A percentile compares a stretch with the other conserved stretches of the same genome.
Conservation (phyloP, 1,284 basidiomycete species). For the Cutaneotrichosporon daszewskae region DNA sequence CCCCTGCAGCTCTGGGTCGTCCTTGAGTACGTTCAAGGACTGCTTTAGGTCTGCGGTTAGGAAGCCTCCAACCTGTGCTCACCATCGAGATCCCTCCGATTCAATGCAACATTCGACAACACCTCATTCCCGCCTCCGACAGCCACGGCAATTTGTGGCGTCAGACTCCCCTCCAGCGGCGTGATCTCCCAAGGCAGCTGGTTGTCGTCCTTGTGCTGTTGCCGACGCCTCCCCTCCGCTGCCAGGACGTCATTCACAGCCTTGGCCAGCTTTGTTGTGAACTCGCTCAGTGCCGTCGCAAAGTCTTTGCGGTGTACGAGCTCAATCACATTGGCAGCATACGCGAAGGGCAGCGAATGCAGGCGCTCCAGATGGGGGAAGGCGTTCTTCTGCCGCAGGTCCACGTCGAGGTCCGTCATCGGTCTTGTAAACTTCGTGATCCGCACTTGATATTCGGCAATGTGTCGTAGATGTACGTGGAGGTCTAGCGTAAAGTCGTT, state of each 20-base stretch:
- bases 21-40: constrained; percentile 56
- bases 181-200: constrained; percentile 69
- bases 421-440: constrained; percentile 63
- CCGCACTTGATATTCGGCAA: constrained; percentile 68
- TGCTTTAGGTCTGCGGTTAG: constrained; percentile 53
- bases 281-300: constrained; percentile 64
- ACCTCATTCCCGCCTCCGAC: constrained; percentile 52
- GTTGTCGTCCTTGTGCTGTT: constrained; percentile 69
- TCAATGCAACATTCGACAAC: constrained; percentile 50
- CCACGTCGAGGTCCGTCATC: constrained; percentile 64
- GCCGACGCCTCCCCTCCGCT: constrained; percentile 67
- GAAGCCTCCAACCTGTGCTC: constrained; percentile 19
- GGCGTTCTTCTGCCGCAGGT: constrained; percentile 59
- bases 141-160: constrained; percentile 67
- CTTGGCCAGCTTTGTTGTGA: constrained; percentile 69
- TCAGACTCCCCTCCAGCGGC: constrained; percentile 22
- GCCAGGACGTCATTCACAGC: constrained; percentile 69
- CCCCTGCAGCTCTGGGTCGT: constrained; percentile 28
- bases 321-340: constrained; percentile 86
- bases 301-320: constrained; percentile 86
- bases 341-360: constrained; percentile 85
- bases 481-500: constrained; percentile 70
- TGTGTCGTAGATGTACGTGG: constrained; percentile 60
- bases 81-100: constrained; percentile 68
- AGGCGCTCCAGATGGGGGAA: constrained; percentile 85